Conservation (phyloP, 2,329 filamentous ascomycete species). For the Allantophomopsis cytisporea region DNA sequence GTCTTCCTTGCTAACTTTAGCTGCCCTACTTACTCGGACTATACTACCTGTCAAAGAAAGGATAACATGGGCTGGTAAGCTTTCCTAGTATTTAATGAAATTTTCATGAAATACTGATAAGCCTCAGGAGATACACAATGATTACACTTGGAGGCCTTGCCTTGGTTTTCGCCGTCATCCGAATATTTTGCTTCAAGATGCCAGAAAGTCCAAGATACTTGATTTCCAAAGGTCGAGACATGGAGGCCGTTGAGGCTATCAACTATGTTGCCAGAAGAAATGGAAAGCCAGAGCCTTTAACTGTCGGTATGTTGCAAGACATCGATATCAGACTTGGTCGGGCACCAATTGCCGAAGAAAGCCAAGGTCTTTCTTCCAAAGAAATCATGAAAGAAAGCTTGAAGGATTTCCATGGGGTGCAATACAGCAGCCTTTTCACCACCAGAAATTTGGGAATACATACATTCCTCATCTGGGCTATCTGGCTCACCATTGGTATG, state of each 20-base stretch:
- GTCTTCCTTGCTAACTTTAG: slow-evolving; percentile 38
- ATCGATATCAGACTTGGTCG: slow-evolving; percentile 24
- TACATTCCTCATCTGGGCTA: slow-evolving; percentile 56
- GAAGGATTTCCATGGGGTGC: slow-evolving; percentile 50
- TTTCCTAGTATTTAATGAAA: no score
- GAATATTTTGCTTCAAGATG: no score
- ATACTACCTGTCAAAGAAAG: background rate
- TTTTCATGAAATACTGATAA: no score
- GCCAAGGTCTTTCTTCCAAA: slow-evolving; percentile 4
- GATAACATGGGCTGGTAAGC: no score
- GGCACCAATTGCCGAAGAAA: slow-evolving; percentile 11
- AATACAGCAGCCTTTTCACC: slow-evolving; percentile 52
- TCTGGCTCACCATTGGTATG: slow-evolving; percentile 74
- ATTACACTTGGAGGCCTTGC: background rate
- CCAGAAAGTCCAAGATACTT: slow-evolving; percentile 55
- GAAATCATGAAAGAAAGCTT: slow-evolving; percentile 28
- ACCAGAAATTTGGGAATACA: slow-evolving; percentile 35
- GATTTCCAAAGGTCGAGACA: slow-evolving; percentile 60
- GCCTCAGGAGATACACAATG: no score
- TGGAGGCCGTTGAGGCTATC: slow-evolving; percentile 67
- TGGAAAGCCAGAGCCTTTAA: slow-evolving; percentile 59
- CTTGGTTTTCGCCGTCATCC: no score
- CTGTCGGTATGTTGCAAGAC: slow-evolving; percentile 49
- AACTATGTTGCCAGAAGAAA: slow-evolving; percentile 68
- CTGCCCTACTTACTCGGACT: slow-evolving; percentile 28